Base-by-base conservation (phyloP, 2,329 filamentous ascomycete genomes). In the Cladosporium austrohemisphaericum region DNA sequence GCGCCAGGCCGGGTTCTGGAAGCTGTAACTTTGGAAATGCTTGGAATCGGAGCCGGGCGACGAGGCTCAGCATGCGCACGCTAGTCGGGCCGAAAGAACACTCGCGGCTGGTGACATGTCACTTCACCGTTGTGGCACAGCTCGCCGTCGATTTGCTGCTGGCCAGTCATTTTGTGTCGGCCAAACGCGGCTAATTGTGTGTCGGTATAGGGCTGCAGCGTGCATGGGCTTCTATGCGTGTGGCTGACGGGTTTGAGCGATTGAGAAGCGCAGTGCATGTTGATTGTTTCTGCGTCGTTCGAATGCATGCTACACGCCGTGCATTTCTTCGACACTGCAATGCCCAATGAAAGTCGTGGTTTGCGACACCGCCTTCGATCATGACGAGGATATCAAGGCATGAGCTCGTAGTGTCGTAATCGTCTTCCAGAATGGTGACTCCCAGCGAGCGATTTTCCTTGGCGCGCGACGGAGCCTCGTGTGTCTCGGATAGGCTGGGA, bases 401-500 rank as follows among this genome's bases (percentile, higher is more conserved):
- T 14, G 29, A 32, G 29, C 29, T 6, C n/a, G 37, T 40, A 16
- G 22, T 26, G 35, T 25, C 6, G 3, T 25, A 20, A 7, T 7
- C 6, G 11, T 6, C 11, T 11, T 6, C 11, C 25, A 20, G 8
- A 19, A 14, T 18, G 41, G 29, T 14, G 43, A 37, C 23, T 32
- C 23, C 19, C 22, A 31, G 16, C 16, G 11, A 11, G 44, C 44
- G 33, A 29, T 14, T 5, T 32, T 11, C 10, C 44, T 47, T 47
- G 44, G 44, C 44, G 11, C 4, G 23, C 7, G 29, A 10, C 22
- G 20, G 43, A 28, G 22, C 25, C 44, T 47, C 44, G 44, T 47
- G 25, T 47, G 44, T 47, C 44, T 47, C 44, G 44, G 44, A 47
- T 23, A 47, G 44, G 44, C 33, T 47, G 33, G 44, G 37, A 38